Conservation (phyloP, 169 alveolate species). For the Cryptosporidium ryanae region DNA sequence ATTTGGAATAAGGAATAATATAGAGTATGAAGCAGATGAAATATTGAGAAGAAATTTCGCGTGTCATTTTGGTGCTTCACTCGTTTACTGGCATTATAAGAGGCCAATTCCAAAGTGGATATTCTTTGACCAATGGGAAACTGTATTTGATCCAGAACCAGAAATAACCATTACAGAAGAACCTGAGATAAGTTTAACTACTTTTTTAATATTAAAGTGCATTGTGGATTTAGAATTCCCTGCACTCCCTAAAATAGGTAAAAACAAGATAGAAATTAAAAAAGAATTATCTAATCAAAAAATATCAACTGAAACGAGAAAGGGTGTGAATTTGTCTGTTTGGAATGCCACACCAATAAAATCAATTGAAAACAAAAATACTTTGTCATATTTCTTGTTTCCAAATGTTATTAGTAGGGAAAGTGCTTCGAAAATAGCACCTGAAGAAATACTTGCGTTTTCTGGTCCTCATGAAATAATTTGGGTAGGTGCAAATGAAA, state of each 20-base stretch:
- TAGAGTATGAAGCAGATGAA: slow-evolving; percentile 71
- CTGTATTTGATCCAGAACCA: slow-evolving; percentile 17
- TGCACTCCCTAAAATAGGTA: background rate
- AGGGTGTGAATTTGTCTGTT: background rate
- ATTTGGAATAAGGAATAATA: slow-evolving; percentile 32
- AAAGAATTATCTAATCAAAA: slow-evolving; percentile 1
- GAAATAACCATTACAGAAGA: slow-evolving; percentile 47
- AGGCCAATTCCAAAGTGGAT: slow-evolving; percentile 58
- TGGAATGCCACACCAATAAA: slow-evolving; percentile 52
- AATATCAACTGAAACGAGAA: slow-evolving; percentile 1
- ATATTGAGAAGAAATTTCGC: slow-evolving; percentile 66
- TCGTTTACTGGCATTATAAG: slow-evolving; percentile 52
- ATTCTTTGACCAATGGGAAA: slow-evolving; percentile 47
- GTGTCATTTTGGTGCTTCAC: slow-evolving; percentile 38
- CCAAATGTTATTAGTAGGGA: slow-evolving; percentile 51
- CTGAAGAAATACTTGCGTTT: slow-evolving; percentile 60
- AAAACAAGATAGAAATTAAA: background rate
- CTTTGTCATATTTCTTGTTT: slow-evolving; percentile 47
- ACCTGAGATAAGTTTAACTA: slow-evolving; percentile 60
- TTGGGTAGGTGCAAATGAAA: slow-evolving; percentile 72
- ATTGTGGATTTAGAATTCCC: slow-evolving; percentile 50
- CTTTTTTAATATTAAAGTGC: slow-evolving; percentile 43
- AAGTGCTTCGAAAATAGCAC: slow-evolving; percentile 18
- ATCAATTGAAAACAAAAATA: slow-evolving; percentile 6
- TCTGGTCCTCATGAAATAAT: slow-evolving; percentile 67